Evolutionary conservation across 805 yeast genomes (phyloP), one percentile per base, ranked within the genome.

Genomic region (Nematodospora valgi): DNA sequence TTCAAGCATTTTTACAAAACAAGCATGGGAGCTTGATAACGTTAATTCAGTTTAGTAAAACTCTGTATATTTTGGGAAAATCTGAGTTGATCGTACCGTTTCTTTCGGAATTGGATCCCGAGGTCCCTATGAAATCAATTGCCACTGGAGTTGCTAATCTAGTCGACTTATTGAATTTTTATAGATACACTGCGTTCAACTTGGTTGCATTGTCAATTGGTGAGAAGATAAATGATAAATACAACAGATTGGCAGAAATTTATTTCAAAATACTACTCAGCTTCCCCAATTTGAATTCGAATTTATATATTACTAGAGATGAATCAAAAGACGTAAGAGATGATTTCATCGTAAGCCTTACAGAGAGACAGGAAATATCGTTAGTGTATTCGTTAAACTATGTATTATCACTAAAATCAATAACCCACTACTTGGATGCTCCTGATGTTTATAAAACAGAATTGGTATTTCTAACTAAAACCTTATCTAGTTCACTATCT

Each of bases 321-420:
- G 34, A 27, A 16, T n/a, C 27, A 4, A 33, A 23, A 22, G 32
- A 27, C 13, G 32, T 26, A 23, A 32, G 34, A 8, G 37, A 35
- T 8, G 32, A 38, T 6, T 18, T 36, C 10, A 17, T 37, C 5
- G 29, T 35, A 6, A 28, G 23, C 10, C 22, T 43, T 7, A 12
- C 19, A 6, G 51, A 51, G 27, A 46, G 67, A 35, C 62, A 54
- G 32, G 66, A 62, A 39, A 42, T 60, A 4, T 47, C 66, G 3
- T 44, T 60, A 32, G 30, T 59, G 39, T 61, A 43, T 27, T 33
- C 53, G 1, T 32, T 62, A 5, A 58, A 58, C 32, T 46, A 48
- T 36, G 34, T 58, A 13, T 40, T 55, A 13, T 43, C 45, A 13
- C 38, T 52, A 17, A 34, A 38, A 3, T 46, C 41, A 17, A 30